Conservation (phyloP, 2,329 filamentous ascomycete genomes). For the Colletotrichum liaoningense region DNA sequence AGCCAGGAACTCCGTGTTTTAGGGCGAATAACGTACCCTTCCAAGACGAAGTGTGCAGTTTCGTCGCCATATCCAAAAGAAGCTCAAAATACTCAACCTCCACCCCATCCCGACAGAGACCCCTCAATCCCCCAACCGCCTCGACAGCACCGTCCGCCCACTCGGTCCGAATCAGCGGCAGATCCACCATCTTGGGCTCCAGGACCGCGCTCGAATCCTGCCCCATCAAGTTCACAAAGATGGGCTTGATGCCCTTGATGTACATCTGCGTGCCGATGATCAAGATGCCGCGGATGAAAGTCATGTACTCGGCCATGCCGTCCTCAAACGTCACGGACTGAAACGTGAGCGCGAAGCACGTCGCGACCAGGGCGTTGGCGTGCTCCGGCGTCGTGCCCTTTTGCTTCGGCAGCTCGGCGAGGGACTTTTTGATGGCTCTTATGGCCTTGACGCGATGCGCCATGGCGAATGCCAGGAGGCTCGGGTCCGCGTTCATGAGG, state of each 20-base stretch:
- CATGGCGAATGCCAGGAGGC: conserved; percentile 68
- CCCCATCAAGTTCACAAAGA: conserved; percentile 61
- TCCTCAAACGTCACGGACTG: conserved; percentile 69
- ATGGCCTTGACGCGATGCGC: conserved; percentile 74
- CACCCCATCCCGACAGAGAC: conserved; percentile 55
- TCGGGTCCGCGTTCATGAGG: conserved; percentile 62
- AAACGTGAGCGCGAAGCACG: conserved; percentile 69
- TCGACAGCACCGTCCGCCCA: conserved; percentile 60
- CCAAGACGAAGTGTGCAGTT: conserved; percentile 64
- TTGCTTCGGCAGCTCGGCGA: conserved; percentile 55
- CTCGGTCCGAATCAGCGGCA: conserved; percentile 57
- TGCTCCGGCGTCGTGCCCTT: conserved; percentile 59
- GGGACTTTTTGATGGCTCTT: conserved; percentile 67
- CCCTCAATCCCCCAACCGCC: conserved; percentile 54
- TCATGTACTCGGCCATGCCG: conserved; percentile 70
- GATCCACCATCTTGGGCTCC: conserved; percentile 55
- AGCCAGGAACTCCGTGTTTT: too few relatives aligned
- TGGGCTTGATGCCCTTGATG: conserved; percentile 58
- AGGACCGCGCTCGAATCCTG: conserved; percentile 54
- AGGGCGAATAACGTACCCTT: conserved; percentile 54
- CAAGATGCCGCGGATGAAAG: conserved; percentile 67
- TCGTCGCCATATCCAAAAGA: conserved; percentile 59
- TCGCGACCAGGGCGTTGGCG: conserved; percentile 68
- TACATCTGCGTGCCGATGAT: conserved; percentile 67
- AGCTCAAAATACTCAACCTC: conserved; percentile 59